Evolutionary conservation across 208 protist genomes (phyloP).

Genomic region (Crithidia mellificae): DNA sequence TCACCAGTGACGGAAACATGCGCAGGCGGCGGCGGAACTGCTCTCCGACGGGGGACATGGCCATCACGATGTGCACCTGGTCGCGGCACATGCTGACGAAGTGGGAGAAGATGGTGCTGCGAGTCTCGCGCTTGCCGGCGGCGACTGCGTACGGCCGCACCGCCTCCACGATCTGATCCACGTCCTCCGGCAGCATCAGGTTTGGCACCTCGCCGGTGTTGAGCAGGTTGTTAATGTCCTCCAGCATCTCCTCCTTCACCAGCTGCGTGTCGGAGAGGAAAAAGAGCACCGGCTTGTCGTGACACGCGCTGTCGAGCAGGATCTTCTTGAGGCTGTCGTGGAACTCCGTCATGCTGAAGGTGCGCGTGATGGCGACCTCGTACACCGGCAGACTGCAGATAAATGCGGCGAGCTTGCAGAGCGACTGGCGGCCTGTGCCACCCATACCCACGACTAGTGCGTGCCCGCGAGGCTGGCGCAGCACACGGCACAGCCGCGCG

Average conservation of each 20-base stretch:
- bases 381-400: slow-evolving; percentile 92
- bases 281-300: slow-evolving; percentile 91
- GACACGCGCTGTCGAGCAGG: slow-evolving; percentile 84
- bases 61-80: slow-evolving; percentile 96
- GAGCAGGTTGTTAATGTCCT: slow-evolving; percentile 98
- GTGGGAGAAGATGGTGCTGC: slow-evolving; percentile 90
- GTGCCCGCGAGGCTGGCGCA: slow-evolving; percentile 96
- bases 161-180: slow-evolving; percentile 93
- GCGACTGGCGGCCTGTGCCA: slow-evolving; percentile 95
- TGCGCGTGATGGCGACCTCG: slow-evolving; percentile 90
- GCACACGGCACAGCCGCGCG: slow-evolving; percentile 94
- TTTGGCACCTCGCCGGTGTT: slow-evolving; percentile 98
- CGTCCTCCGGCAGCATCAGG: slow-evolving; percentile 95
- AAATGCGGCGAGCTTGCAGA: slow-evolving; percentile 94
- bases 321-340: slow-evolving; percentile 93
- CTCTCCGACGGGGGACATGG: slow-evolving; percentile 96
- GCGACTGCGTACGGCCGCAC: slow-evolving; percentile 82
- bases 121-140: slow-evolving; percentile 92
- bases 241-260: slow-evolving; percentile 95
- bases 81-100: slow-evolving; percentile 95
- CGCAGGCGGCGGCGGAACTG: slow-evolving; percentile 94
- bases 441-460: slow-evolving; percentile 97
- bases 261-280: slow-evolving; percentile 96
- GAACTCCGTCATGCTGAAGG: slow-evolving; percentile 94
- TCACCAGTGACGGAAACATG: slow-evolving; percentile 98